Conservation (phyloP, 139 green algal genomes). For the Mesostigma viride region DNA sequence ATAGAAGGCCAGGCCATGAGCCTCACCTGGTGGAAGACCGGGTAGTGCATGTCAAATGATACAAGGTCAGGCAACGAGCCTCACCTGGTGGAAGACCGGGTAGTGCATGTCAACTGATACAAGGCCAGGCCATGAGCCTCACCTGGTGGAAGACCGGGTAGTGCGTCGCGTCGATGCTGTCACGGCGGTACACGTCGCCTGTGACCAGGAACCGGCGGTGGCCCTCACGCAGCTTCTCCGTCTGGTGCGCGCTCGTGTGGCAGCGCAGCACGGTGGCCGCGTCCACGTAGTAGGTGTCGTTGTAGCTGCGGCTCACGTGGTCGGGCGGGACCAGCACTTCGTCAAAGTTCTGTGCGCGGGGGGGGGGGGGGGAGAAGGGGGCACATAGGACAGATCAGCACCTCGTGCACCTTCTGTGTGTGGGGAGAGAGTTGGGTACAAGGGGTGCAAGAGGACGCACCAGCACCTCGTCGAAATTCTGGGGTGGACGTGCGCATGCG, state of each 20-base stretch:
- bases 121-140: no score
- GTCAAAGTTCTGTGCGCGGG: slow-evolving; percentile 36
- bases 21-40: no score
- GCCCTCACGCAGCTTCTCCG: slow-evolving; percentile 67
- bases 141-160: slow-evolving; percentile 95
- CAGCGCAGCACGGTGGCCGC: slow-evolving; percentile 63
- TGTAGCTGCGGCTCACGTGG: slow-evolving; percentile 74
- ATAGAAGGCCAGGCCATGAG: no score
- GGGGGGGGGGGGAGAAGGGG: no score
- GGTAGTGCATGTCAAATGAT: no score
- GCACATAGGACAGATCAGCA: no score
- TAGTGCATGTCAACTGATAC: no score
- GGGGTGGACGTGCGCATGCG: no score
- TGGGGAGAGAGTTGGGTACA: no score
- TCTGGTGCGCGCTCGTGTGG: slow-evolving; percentile 66
- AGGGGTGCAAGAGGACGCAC: no score
- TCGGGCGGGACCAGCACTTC: slow-evolving; percentile 83
- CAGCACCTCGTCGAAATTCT: slow-evolving; percentile 66
- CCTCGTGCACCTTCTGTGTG: no score
- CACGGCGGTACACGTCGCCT: slow-evolving; percentile 89
- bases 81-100: slow-evolving; percentile 85
- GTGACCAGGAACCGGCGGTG: slow-evolving; percentile 81
- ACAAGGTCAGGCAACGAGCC: no score
- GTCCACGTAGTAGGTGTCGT: slow-evolving; percentile 98
- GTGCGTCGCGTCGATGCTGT: slow-evolving; percentile 95